Base-by-base conservation (phyloP, 2,329 filamentous ascomycete species). In the Trichoderma koningiopsis region DNA sequence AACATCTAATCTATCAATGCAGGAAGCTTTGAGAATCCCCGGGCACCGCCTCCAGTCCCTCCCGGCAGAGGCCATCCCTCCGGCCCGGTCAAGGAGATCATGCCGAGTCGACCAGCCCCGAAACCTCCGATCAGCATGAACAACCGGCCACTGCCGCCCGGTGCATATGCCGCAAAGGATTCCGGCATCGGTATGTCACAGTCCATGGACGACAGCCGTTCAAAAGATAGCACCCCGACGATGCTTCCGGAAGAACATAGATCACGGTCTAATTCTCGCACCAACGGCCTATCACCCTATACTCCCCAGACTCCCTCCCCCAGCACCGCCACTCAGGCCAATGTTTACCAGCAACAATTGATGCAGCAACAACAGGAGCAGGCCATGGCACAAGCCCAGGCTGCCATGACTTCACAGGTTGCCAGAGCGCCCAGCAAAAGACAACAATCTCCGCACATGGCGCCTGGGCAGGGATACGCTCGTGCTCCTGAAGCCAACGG, bases 1-100 rank as follows among this genome's bases (percentile, higher is more conserved):
- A 78, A 84, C 84, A 67, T 89, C 92, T 79, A 94, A 95, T 81
- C 35, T 53, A 35, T 33, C 35, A 89, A 93, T 82, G 91, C 94
- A 86, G 92, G 93, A 78, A 98, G 93, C 83, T 99, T 98, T 81
- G 96, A 98, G 82, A 98, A 99, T 77, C 96, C 96, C 60, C 89
- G 96, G 77, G 92, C 95, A 22, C 92, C 96, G 49, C 96, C 96
- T 72, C 96, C 95, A 13, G 92, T 97, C 71, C 94, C 95, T 69
- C 79, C 80, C 57, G 84, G 83, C 60, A 81, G 85, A 69, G 81
- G 80, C 70, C 82, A 80, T 56, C 78, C 82, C 37, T 81, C 83
- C 53, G 77, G 80, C 68, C 66, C 63, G 5, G 69, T 71, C 68
- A 87, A 87, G 77, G 87, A 88, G 72, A 78, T 86, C 71, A 86